Evolutionary conservation across 129 eudicot genomes (phyloP).

Genomic region (Saposhnikovia divaricata): DNA sequence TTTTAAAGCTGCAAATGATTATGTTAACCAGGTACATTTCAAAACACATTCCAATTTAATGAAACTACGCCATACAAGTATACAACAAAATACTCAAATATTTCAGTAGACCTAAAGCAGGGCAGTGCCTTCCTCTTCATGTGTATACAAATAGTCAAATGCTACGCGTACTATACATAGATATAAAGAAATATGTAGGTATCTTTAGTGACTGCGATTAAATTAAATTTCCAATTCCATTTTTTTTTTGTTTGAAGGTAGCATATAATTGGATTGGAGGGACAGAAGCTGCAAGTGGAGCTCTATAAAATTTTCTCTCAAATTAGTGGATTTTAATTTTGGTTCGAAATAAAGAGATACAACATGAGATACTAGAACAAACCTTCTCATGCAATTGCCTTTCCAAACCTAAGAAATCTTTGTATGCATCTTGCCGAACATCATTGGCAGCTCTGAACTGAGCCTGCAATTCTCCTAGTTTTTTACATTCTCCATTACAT

Average conservation of each 20-base stretch:
- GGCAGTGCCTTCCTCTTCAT: not conserved
- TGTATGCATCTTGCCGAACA: conserved; percentile 63
- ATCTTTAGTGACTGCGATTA: not conserved
- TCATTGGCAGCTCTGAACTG: conserved; percentile 57
- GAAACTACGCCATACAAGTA: not conserved
- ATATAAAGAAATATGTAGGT: not conserved
- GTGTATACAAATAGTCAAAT: not conserved
- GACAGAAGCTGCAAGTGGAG: not conserved
- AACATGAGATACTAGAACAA: conserved; percentile 18
- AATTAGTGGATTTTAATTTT: not conserved
- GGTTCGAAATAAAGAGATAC: not conserved
- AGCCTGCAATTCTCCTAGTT: conserved; percentile 43
- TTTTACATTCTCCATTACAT: conserved; percentile 42
- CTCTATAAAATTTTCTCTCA: not conserved
- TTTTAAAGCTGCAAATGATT: not conserved
- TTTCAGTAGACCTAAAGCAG: not conserved
- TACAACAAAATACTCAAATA: not conserved
- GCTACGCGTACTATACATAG: not conserved
- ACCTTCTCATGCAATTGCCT: conserved; percentile 61
- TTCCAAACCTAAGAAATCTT: conserved; percentile 37
- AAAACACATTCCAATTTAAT: not conserved
- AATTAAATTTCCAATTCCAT: not conserved
- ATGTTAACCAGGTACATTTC: not conserved
- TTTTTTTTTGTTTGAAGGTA: not conserved
- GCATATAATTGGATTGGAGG: not conserved